Base-by-base conservation (phyloP, 306 rosid genomes). In the Gastrolobium villosum region DNA sequence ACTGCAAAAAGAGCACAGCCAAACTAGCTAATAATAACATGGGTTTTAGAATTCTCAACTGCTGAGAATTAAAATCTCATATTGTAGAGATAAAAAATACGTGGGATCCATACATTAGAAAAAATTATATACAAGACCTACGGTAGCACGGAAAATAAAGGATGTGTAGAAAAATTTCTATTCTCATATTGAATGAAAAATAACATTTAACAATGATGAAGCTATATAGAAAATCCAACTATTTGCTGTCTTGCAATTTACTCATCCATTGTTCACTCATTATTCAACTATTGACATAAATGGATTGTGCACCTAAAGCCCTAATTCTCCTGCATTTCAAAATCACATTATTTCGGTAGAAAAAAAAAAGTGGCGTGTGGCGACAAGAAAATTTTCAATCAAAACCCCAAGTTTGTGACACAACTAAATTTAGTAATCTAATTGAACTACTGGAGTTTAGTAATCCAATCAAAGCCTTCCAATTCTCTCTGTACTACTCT, bases 1-100 rank as follows among this genome's bases (percentile, higher is more conserved):
- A 53, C 7, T 63, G 74, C 79, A 53, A 48, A 57, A 72, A 72
- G 74, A 3, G 41, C 6, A 49, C 65, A 49, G 52, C 60, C 4
- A 61, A 52, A 37, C 15, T 11, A 60, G 39, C 11, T 4, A 45
- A 36, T 53, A 6, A 31, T 35, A 9, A 70, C 7, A n/a, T n/a
- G n/a, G n/a, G n/a, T n/a, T n/a, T n/a, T n/a, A n/a, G n/a, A n/a
- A n/a, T n/a, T n/a, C n/a, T n/a, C n/a, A n/a, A n/a, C n/a, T n/a
- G n/a, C n/a, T n/a, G n/a, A n/a, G n/a, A n/a, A n/a, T n/a, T n/a
- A n/a, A n/a, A n/a, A n/a, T n/a, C n/a, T n/a, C n/a, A n/a, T n/a
- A n/a, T n/a, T n/a, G n/a, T n/a, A n/a, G n/a, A n/a, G n/a, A n/a
- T n/a, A n/a, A n/a, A n/a, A n/a, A n/a, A n/a, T n/a, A n/a, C n/a